A percentile compares a stretch with the other conserved stretches of the same genome.
These are phyloP conservation scores for Beta corolliflora DNA, from an alignment of 179 eudicot genomes.

Conservation along the genomic window DNA sequence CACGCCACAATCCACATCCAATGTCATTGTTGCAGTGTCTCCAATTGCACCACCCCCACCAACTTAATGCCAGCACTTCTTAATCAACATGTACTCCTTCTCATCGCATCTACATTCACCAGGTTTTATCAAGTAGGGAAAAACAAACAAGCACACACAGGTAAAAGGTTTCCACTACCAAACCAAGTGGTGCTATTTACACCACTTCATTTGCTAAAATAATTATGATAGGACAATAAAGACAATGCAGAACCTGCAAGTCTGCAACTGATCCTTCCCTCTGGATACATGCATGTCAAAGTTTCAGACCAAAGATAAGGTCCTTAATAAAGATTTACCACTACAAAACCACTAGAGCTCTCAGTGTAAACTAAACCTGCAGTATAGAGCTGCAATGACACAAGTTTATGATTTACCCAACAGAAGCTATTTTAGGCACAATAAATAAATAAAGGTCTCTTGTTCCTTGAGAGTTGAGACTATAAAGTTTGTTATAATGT, in stretches of 20 bases:
- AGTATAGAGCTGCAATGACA: not conserved
- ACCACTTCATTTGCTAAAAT: not conserved
- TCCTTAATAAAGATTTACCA: not conserved
- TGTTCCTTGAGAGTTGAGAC: not conserved
- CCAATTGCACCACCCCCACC: not conserved
- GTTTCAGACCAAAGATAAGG: not conserved
- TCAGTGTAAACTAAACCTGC: not conserved
- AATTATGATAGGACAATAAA: not conserved
- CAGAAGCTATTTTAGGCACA: not conserved
- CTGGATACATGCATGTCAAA: conserved; percentile 12
- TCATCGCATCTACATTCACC: conserved; percentile 3
- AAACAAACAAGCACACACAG: not conserved
- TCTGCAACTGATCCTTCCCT: not conserved
- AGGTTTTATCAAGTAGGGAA: conserved; percentile 11
- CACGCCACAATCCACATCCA: not conserved
- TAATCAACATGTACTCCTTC: not conserved
- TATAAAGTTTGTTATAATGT: not conserved
- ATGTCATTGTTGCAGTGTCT: not conserved
- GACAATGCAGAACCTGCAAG: not conserved
- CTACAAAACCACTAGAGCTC: not conserved
- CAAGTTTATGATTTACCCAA: not conserved
- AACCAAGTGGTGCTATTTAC: not conserved
- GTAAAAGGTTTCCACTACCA: not conserved
- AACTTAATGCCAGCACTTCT: conserved; percentile 11
- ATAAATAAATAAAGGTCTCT: not conserved